Conservation (phyloP, 495 filamentous ascomycete species). For the Aspergillus conjunctus region DNA sequence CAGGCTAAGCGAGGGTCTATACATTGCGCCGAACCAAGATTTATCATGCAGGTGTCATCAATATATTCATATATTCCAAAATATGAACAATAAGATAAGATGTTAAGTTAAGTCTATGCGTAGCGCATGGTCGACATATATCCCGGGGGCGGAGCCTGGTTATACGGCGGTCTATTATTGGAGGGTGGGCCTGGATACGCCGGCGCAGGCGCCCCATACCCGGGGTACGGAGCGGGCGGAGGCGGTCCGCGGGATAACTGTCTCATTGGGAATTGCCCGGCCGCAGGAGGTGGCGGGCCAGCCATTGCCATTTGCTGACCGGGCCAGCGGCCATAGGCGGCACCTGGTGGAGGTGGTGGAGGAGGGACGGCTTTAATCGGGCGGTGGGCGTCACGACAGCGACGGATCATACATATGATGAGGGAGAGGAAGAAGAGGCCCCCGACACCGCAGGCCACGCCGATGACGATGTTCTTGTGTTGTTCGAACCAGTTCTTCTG, state of each 20-base stretch:
- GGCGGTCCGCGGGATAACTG: constrained; percentile 6
- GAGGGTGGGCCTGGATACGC: constrained; percentile 3
- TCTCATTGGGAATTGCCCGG: constrained; percentile 17
- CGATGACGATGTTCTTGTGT: constrained; percentile 76
- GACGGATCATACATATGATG: constrained; percentile 58
- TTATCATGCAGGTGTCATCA: constrained; percentile 11
- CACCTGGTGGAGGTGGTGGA: constrained; percentile 27
- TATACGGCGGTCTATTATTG: neutral
- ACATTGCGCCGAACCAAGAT: constrained; percentile 12
- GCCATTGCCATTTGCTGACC: neutral
- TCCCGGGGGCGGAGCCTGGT: constrained; percentile 12
- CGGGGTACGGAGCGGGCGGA: constrained; percentile 22
- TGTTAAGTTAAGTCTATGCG: constrained; percentile 7
- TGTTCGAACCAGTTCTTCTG: constrained; percentile 66
- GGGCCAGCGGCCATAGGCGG: constrained; percentile 21
- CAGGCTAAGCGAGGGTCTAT: constrained; percentile 2
- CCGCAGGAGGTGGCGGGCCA: neutral
- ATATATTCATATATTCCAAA: constrained; percentile 7
- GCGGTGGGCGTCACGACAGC: constrained; percentile 50
- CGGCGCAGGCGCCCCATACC: constrained; percentile 13
- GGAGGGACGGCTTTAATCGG: constrained; percentile 32
- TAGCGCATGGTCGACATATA: constrained; percentile 16
- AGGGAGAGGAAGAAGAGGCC: constrained; percentile 65
- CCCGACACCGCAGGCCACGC: constrained; percentile 67
- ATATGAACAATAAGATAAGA: constrained; percentile 11